These are phyloP conservation scores for Microcyclospora pomicola DNA, from an alignment of 2,329 filamentous ascomycete species.

Conservation along the genomic window DNA sequence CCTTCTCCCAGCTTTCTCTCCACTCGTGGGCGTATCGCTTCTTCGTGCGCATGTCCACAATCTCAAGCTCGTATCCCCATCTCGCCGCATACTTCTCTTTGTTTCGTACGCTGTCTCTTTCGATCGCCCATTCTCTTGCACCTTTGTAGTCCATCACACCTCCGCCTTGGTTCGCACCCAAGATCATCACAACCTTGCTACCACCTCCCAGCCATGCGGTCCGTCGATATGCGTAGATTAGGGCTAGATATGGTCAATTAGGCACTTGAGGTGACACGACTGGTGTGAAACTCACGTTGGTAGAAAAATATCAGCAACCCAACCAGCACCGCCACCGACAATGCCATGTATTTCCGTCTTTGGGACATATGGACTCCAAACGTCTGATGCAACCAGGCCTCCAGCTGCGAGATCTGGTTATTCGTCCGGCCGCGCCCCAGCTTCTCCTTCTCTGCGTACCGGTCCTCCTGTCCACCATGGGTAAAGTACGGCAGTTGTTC, in stretches of 20 bases:
- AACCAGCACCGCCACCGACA: constrained; percentile 12
- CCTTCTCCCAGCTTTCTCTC: constrained; percentile 99
- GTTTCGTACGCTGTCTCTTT: constrained; percentile 88
- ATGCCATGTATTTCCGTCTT: constrained; percentile 16
- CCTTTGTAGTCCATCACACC: constrained; percentile 99
- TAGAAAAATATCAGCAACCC: constrained; percentile 13
- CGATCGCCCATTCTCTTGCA: constrained; percentile 92
- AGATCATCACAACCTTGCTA: constrained; percentile 81
- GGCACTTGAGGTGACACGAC: background rate
- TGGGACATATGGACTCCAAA: constrained; percentile 17
- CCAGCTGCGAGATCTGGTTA: constrained; percentile 5
- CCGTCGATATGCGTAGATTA: constrained; percentile 53
- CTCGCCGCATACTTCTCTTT: constrained; percentile 74
- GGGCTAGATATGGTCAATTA: constrained; percentile 28
- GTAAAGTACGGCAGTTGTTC: constrained; percentile 64
- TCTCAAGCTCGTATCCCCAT: constrained; percentile 93
- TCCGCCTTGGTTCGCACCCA: constrained; percentile 86
- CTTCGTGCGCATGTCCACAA: constrained; percentile 97
- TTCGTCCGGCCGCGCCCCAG: constrained; percentile 37
- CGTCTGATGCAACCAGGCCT: constrained; percentile 9
- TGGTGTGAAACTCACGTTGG: constrained; percentile 10
- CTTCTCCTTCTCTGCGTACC: constrained; percentile 68
- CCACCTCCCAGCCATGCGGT: constrained; percentile 65
- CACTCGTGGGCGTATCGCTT: constrained; percentile 98
- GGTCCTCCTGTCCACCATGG: constrained; percentile 29